These are phyloP conservation scores for Pseudogymnoascus sp. DNA, from an alignment of 2,329 filamentous ascomycete genomes.

Conservation along the genomic window DNA sequence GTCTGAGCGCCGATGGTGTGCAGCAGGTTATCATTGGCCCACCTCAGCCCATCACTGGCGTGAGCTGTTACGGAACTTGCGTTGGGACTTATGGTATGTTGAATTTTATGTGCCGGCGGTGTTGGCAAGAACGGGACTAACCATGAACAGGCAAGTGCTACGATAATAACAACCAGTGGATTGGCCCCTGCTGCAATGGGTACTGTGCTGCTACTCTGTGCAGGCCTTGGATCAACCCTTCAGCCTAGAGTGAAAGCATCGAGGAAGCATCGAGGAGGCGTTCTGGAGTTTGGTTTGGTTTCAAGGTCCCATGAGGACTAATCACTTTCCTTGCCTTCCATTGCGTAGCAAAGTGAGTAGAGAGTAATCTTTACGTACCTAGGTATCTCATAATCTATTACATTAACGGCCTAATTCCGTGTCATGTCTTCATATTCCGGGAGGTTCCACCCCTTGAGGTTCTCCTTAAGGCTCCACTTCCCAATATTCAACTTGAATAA, in stretches of 20 bases:
- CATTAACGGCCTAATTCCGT: constrained; percentile 26
- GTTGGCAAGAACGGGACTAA: neutral
- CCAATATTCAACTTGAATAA: constrained; percentile 31
- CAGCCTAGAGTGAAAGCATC: neutral
- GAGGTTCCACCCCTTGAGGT: constrained; percentile 31
- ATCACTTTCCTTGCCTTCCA: neutral
- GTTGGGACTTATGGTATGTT: constrained; percentile 33
- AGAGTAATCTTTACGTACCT: neutral
- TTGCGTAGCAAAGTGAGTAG: neutral
- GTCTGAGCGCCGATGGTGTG: constrained; percentile 28
- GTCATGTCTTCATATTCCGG: constrained; percentile 22
- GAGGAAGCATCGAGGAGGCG: neutral
- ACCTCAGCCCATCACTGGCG: constrained; percentile 36
- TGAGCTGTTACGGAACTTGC: constrained; percentile 38
- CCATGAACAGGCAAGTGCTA: constrained; percentile 9
- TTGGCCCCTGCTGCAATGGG: constrained; percentile 19
- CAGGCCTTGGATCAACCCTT: neutral
- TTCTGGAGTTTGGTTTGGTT: neutral
- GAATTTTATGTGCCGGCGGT: constrained; percentile 8
- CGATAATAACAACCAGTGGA: neutral
- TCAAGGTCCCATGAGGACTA: neutral
- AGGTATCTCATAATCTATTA: neutral
- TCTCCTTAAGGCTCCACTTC: constrained; percentile 27
- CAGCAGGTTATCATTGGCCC: constrained; percentile 35
- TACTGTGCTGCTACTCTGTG: constrained; percentile 19